Base-by-base conservation (phyloP, 495 filamentous ascomycete genomes). In the Penicillium salamii region DNA sequence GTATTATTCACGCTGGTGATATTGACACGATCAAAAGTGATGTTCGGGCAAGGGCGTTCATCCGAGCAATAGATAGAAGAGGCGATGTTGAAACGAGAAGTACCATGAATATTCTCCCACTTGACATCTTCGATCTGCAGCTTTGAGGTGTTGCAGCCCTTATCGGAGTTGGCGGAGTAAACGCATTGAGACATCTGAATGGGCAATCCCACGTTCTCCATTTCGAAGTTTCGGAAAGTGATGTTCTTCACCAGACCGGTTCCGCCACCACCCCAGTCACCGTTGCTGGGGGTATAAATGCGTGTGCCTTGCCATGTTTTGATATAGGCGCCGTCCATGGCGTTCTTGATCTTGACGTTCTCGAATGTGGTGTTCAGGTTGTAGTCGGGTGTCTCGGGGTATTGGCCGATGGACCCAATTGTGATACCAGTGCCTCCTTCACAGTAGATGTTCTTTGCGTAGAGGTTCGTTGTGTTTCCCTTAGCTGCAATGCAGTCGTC, bases 121-220 rank as follows among this genome's bases (percentile, higher is more conserved):
- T 61, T 68, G 34, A 83, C 66, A 53, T 79, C 69, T 19, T 61
- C 55, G 52, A 78, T 74, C 42, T 71, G 61, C 24, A 81, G 54
- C 34, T 67, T 72, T 15, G 69, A 76, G 20, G 58, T 62, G 53
- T 82, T 78, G 66, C 79, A 81, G 26, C 49, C 49, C 34, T 60
- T 66, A 42, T 53, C 35, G 36, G 64, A 67, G 18, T 57, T 46
- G 31, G 49, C 58, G 4, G 70, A 72, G 66, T 82, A 83, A 50
- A 81, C 81, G 54, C 80, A 83, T n/a, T 71, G 63, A 7, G 76
- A 77, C 21, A 83, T 68, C 57, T 81, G 79, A 46, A 82, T 79
- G 13, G 79, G 79, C n/a, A 67, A 78, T 69, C 75, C 72, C 54
- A 75, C 75, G 28, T 78, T 69, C 17, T 59, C 53, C 51, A 76